Evolutionary conservation across 1,284 basidiomycete genomes (phyloP), one percentile per base, ranked within the genome.

Genomic region (Afroboletus lepidellus): DNA sequence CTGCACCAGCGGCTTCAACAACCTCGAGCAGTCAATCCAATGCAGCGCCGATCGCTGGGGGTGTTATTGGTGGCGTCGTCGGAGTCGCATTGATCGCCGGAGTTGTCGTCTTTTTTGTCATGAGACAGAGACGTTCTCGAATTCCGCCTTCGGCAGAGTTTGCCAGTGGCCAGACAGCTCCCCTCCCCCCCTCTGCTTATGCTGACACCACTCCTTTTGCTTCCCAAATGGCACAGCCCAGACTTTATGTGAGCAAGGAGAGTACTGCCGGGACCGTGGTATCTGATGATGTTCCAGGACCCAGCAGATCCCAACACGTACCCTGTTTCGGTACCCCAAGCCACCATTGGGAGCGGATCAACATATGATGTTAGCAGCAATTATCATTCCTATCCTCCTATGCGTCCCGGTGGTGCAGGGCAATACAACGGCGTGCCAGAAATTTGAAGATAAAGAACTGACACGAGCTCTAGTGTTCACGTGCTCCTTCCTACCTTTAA

Each of bases 31-130:
- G 16, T 2, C 55, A 16, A 15, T 54, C 56, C 12, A 48, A 58
- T 21, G 43, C 55, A 0, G 69, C 51, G 4, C 62, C 65, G 9
- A 70, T 68, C 12, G 69, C 63, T 1, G 70, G 61, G 8, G 74
- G 74, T n/a, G 68, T 76, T 6, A 64, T 78, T 11, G 77, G 76
- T 25, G 76, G 69, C 24, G 46, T 72, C 6, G 52, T 72, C 1
- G 65, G 62, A 9, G 46, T 69, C 24, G 68, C 64, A 3, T 23
- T 69, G 21, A 59, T 74, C 8, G 61, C 41, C 9, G 66, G 55
- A 7, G 48, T 56, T 15, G 24, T 61, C 6, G 56, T 60, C 39
- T 70, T 66, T 58, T 60, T 69, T 51, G 20, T 63, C 23, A 47
- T 60, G 48, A 74, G 57, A 39, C 64, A 58, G 18, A 71, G 61